Evolutionary conservation across 2,329 filamentous ascomycete genomes (phyloP).

Genomic region (Paracoccidioides brasiliensis): DNA sequence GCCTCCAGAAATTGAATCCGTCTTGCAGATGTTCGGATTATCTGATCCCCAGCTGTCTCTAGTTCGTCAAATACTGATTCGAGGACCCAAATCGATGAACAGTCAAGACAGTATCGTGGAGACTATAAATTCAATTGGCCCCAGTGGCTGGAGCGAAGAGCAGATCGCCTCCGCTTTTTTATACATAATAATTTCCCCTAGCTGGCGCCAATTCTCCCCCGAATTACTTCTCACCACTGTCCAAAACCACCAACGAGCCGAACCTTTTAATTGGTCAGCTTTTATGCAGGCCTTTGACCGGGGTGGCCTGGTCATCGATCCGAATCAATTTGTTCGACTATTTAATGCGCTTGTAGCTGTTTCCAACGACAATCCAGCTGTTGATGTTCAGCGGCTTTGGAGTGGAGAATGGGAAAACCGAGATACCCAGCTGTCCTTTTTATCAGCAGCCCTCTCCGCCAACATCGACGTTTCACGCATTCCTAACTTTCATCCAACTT

Average conservation of each 20-base stretch:
- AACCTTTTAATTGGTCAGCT: constrained; percentile 51
- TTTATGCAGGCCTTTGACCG: constrained; percentile 73
- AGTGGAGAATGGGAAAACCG: constrained; percentile 76
- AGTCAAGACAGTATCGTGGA: constrained; percentile 59
- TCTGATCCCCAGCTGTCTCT: constrained; percentile 34
- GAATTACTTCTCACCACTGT: constrained; percentile 53
- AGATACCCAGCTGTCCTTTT: constrained; percentile 84
- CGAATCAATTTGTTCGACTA: constrained; percentile 65
- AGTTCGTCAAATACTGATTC: constrained; percentile 54
- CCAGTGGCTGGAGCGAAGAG: constrained; percentile 59
- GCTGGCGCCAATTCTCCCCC: constrained; percentile 50
- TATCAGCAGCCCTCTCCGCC: constrained; percentile 72
- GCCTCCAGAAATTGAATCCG: constrained; percentile 30
- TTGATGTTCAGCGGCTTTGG: constrained; percentile 85
- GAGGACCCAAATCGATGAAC: constrained; percentile 60
- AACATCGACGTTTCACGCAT: constrained; percentile 73
- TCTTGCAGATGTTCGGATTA: constrained; percentile 34
- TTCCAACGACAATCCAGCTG: constrained; percentile 46
- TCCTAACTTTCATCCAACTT: constrained; percentile 65
- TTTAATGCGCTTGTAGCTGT: constrained; percentile 67
- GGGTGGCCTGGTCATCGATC: constrained; percentile 59
- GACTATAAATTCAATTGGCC: constrained; percentile 42
- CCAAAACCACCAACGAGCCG: constrained; percentile 41
- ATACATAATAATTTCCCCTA: constrained; percentile 51
- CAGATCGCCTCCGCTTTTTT: constrained; percentile 72